Evolutionary conservation across 768 basidiomycete species (phyloP).

Genomic region (Boletus eberwhitei): DNA sequence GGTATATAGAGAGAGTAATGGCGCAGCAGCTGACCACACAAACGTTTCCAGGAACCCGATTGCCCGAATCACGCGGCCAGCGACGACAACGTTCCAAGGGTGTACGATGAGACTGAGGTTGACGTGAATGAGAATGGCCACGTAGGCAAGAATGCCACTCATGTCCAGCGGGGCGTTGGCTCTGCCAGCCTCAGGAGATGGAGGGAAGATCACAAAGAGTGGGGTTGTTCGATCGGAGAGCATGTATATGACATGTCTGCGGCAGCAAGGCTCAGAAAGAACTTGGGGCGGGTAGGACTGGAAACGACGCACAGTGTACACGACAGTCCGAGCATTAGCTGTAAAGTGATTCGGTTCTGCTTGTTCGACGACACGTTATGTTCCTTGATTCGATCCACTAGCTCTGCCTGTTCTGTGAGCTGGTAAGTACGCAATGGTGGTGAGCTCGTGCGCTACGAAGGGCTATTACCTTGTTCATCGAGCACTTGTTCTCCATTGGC

Average conservation of each 20-base stretch:
- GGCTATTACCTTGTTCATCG: conserved; percentile 50
- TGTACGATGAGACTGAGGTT: conserved; percentile 46
- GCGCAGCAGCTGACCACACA: conserved; percentile 44
- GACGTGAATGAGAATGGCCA: conserved; percentile 49
- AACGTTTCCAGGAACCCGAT: conserved; percentile 33
- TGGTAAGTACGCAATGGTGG: not conserved
- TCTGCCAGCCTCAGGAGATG: conserved; percentile 7
- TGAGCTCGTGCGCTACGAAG: not conserved
- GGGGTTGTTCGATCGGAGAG: conserved; percentile 46
- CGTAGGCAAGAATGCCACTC: conserved; percentile 42
- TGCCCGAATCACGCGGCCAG: conserved; percentile 27
- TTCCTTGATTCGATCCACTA: conserved; percentile 48
- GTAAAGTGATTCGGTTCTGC: conserved; percentile 39
- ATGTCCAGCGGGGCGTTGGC: conserved; percentile 39
- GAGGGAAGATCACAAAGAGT: conserved; percentile 43
- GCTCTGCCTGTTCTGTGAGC: conserved; percentile 55
- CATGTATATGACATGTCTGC: conserved; percentile 50
- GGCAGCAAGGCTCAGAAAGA: conserved; percentile 7
- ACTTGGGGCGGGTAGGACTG: not conserved
- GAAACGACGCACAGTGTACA: conserved; percentile 41
- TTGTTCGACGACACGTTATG: conserved; percentile 42
- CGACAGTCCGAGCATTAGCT: conserved; percentile 43
- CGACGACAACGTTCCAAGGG: conserved; percentile 31
- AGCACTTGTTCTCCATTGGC: conserved; percentile 35
- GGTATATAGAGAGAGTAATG: conserved; percentile 46